phyloP scores from a whole-genome alignment of 768 basidiomycete species.

The Lactarius sanguifluus region DNA sequence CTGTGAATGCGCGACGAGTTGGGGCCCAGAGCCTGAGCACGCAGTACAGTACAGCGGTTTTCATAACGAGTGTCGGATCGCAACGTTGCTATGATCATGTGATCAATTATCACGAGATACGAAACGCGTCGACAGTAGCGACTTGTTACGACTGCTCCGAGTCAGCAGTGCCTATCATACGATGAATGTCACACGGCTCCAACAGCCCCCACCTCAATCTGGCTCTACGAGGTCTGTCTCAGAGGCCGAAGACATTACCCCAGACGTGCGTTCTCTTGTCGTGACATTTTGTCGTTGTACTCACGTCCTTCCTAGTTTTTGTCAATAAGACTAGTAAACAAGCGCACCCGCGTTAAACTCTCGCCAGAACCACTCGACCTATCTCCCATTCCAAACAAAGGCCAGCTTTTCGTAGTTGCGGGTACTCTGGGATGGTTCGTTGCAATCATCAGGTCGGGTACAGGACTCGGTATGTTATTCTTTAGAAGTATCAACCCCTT shows the following conservation, averaged over 20 bases:
- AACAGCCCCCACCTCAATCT: slow-evolving; percentile 22
- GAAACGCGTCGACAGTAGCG: no score
- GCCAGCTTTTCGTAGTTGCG: slow-evolving; percentile 56
- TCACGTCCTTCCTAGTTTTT: slow-evolving; percentile 37
- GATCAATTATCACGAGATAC: no score
- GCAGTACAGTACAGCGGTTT: no score
- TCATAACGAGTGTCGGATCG: no score
- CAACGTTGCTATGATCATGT: no score
- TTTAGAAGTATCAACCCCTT: not conserved
- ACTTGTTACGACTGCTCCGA: no score
- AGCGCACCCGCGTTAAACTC: slow-evolving; percentile 61
- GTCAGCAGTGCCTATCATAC: no score
- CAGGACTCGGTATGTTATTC: slow-evolving; percentile 34
- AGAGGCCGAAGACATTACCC: slow-evolving; percentile 28
- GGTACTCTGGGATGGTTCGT: slow-evolving; percentile 71
- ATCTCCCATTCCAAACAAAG: slow-evolving; percentile 43
- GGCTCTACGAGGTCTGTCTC: slow-evolving; percentile 15
- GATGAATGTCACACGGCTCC: slow-evolving; percentile 28
- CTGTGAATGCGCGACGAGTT: no score
- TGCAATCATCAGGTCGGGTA: slow-evolving; percentile 47
- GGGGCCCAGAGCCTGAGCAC: no score
- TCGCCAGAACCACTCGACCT: slow-evolving; percentile 53
- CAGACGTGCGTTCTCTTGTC: slow-evolving; percentile 22
- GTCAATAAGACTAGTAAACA: slow-evolving; percentile 46
- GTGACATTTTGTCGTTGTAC: not conserved